phyloP scores from a whole-genome alignment of 257 asterid genomes.

The Voacanga thouarsii region DNA sequence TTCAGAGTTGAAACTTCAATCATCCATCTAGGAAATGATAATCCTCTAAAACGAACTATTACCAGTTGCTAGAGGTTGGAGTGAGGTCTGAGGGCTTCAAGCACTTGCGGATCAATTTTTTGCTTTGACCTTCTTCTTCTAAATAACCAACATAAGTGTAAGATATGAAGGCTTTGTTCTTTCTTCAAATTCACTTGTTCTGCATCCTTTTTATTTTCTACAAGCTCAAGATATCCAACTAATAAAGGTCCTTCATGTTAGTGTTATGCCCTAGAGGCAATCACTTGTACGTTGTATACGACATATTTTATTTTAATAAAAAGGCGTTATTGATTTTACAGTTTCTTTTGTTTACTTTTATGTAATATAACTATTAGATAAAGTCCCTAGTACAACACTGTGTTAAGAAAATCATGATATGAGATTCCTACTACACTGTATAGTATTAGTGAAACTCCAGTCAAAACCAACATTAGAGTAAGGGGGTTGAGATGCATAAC shows the following conservation, averaged over 20 bases:
- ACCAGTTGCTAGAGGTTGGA: neutral
- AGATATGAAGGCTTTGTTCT: conserved; percentile 17
- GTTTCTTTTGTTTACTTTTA: too few relatives aligned
- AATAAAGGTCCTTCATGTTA: conserved; percentile 18
- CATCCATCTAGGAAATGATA: conserved; percentile 24
- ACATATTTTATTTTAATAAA: too few relatives aligned
- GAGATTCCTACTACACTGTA: too few relatives aligned
- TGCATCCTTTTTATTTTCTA: conserved; percentile 17
- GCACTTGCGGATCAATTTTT: conserved; percentile 15
- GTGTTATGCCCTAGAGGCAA: too few relatives aligned
- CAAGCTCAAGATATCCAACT: conserved; percentile 23
- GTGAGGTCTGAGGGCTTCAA: conserved; percentile 28
- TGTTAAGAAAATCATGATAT: too few relatives aligned
- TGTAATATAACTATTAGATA: too few relatives aligned
- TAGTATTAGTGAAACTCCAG: too few relatives aligned
- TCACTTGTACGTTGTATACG: too few relatives aligned
- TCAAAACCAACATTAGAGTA: too few relatives aligned
- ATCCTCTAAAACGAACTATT: conserved; percentile 19
- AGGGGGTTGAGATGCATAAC: too few relatives aligned
- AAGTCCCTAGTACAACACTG: too few relatives aligned
- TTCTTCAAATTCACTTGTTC: conserved; percentile 24
- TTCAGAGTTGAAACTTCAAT: conserved; percentile 9
- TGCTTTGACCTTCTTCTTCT: neutral
- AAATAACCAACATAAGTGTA: conserved; percentile 15
- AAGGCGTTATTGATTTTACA: too few relatives aligned